These are phyloP conservation scores for Wickerhamomyces xylosicus DNA, from an alignment of 805 yeast species.

Conservation along the genomic window DNA sequence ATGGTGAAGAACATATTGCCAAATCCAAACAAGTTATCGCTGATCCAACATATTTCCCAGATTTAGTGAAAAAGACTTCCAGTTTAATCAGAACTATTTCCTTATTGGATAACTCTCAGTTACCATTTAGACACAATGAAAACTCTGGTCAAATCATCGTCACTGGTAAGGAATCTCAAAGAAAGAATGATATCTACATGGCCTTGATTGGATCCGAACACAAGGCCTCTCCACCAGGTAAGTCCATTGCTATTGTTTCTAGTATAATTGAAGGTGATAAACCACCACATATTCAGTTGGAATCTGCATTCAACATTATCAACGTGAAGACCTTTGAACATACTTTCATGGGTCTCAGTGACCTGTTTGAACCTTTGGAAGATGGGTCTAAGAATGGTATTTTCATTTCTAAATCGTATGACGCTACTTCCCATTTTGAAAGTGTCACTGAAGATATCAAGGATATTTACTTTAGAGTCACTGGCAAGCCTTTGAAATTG, in stretches of 20 bases:
- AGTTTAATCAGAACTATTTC: constrained; percentile 48
- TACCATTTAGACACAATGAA: constrained; percentile 69
- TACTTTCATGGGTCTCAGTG: constrained; percentile 86
- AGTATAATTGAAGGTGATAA: constrained; percentile 89
- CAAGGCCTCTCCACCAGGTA: constrained; percentile 81
- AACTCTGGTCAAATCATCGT: constrained; percentile 92
- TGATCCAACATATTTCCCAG: constrained; percentile 96
- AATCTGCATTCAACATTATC: constrained; percentile 85
- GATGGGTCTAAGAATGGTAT: constrained; percentile 78
- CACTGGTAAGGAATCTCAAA: constrained; percentile 90
- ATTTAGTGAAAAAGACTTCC: constrained; percentile 27
- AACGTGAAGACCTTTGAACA: constrained; percentile 46
- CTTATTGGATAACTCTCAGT: constrained; percentile 56
- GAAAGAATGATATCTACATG: constrained; percentile 90
- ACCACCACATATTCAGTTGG: constrained; percentile 90
- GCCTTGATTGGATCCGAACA: constrained; percentile 86
- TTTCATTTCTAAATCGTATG: constrained; percentile 81
- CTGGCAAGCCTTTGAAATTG: constrained; percentile 73
- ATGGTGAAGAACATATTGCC: constrained; percentile 55
- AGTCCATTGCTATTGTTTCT: constrained; percentile 87
- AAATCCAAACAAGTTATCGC: constrained; percentile 91
- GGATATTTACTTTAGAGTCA: constrained; percentile 84
- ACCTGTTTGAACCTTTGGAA: constrained; percentile 73
- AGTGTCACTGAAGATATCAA: constrained; percentile 94
- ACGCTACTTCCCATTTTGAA: constrained; percentile 92